Percentiles rank a stretch among this genome's conserved stretches.
Conservation (phyloP, 495 filamentous ascomycete genomes). For the Penicillium canariense region DNA sequence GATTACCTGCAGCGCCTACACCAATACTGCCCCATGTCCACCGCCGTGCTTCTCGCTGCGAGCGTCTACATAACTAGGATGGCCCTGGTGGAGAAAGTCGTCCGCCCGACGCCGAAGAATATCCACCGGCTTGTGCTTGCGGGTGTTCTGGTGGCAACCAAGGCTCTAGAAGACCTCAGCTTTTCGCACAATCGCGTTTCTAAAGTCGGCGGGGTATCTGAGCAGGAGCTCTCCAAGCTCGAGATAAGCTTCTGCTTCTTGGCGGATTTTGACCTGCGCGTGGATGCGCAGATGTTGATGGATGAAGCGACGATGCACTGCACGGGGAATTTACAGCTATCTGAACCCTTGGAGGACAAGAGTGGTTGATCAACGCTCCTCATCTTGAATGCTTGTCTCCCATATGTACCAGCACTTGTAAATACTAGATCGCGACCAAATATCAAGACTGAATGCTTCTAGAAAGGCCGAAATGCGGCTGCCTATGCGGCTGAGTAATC, state of each 20-base stretch:
- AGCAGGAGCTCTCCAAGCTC: slow-evolving; percentile 71
- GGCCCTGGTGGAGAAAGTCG: slow-evolving; percentile 66
- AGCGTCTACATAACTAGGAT: slow-evolving; percentile 85
- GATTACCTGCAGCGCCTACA: slow-evolving; percentile 88
- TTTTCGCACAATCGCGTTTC: slow-evolving; percentile 82
- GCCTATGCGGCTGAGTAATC: slow-evolving; percentile 25
- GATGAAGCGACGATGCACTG: slow-evolving; percentile 25
- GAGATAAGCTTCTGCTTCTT: slow-evolving; percentile 92
- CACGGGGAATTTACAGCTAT: neutral
- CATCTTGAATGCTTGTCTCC: neutral
- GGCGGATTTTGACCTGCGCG: slow-evolving; percentile 75
- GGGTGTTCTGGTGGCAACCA: slow-evolving; percentile 82
- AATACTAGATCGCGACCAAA: neutral
- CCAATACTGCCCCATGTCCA: slow-evolving; percentile 91
- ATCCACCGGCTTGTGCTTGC: slow-evolving; percentile 86
- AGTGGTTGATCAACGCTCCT: neutral
- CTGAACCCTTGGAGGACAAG: neutral
- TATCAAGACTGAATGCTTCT: neutral
- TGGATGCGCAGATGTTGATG: slow-evolving; percentile 61
- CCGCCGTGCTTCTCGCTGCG: slow-evolving; percentile 90
- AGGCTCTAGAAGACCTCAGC: slow-evolving; percentile 84
- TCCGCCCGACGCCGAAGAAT: slow-evolving; percentile 76
- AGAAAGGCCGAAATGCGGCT: slow-evolving; percentile 9
- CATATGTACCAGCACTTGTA: neutral
- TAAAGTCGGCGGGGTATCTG: slow-evolving; percentile 84